These are phyloP conservation scores for Spathaspora girioi DNA, from an alignment of 805 yeast species.

Conservation along the genomic window DNA sequence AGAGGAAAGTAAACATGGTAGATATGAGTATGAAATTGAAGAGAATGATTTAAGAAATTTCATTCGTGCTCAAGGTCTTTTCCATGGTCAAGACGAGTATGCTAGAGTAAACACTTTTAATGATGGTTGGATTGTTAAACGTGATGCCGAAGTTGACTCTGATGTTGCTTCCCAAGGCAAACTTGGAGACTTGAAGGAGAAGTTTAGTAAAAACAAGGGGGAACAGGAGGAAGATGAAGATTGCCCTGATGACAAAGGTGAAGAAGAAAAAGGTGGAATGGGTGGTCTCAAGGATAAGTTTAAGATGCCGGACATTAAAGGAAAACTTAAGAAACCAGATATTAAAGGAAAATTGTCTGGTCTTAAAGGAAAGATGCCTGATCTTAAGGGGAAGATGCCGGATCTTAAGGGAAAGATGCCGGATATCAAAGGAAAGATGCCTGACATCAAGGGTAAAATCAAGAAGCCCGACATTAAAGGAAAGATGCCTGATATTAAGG, in stretches of 20 bases:
- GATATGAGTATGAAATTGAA: not conserved
- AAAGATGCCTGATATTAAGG: constrained; percentile 1
- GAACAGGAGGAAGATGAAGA: constrained; percentile 1
- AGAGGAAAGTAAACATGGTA: not conserved
- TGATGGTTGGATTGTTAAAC: not conserved
- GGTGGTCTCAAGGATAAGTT: not conserved
- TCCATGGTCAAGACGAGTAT: not conserved
- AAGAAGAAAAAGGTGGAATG: not conserved
- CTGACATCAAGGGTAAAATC: not conserved
- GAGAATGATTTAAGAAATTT: not conserved
- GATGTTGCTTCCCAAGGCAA: not conserved
- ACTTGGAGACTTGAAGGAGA: constrained; percentile 3
- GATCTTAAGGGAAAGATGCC: not conserved
- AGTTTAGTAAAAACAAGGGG: constrained; percentile 1
- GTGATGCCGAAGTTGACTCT: not conserved
- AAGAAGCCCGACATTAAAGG: not conserved
- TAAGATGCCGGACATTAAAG: constrained; percentile 1
- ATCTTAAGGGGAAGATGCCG: constrained; percentile 1
- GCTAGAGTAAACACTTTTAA: not conserved
- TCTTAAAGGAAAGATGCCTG: not conserved
- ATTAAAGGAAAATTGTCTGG: constrained; percentile 1
- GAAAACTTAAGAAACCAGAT: not conserved
- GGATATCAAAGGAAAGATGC: constrained; percentile 1
- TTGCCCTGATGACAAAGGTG: not conserved
- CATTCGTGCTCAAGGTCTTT: not conserved